phyloP scores from a whole-genome alignment of 176 grass and related monocot species.

The Oryza longistaminata region DNA sequence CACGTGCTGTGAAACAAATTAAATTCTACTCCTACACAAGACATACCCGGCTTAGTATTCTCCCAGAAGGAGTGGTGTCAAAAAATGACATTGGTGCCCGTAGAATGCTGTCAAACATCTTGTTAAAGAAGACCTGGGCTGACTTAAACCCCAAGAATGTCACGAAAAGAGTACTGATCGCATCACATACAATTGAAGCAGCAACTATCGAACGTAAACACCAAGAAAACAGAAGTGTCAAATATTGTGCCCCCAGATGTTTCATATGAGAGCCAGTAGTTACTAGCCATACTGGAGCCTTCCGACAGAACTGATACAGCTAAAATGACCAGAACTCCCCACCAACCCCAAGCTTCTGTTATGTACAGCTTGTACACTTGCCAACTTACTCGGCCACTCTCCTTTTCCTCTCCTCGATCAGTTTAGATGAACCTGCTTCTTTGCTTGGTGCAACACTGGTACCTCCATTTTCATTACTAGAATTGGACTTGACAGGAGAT shows the following conservation, averaged over 20 bases:
- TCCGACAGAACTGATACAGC: slow-evolving; percentile 55
- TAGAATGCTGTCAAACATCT: slow-evolving; percentile 85
- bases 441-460: slow-evolving; percentile 28
- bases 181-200: slow-evolving; percentile 52
- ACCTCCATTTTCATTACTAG: slow-evolving; percentile 12
- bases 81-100: slow-evolving; percentile 97
- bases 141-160: slow-evolving; percentile 74
- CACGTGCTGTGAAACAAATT: background rate
- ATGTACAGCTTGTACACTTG: slow-evolving; percentile 75
- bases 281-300: slow-evolving; percentile 68
- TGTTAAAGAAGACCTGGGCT: slow-evolving; percentile 71
- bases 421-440: slow-evolving; percentile 58
- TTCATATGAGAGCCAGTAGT: slow-evolving; percentile 94
- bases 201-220: slow-evolving; percentile 67
- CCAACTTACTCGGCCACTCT: slow-evolving; percentile 76
- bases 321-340: slow-evolving; percentile 51
- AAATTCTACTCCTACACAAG: slow-evolving; percentile 12
- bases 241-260: slow-evolving; percentile 62
- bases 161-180: slow-evolving; percentile 56
- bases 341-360: slow-evolving; percentile 90
- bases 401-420: slow-evolving; percentile 83
- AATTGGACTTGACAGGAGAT: slow-evolving; percentile 4
- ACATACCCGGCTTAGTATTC: slow-evolving; percentile 90
- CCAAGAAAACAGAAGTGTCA: slow-evolving; percentile 62
- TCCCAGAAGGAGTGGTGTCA: slow-evolving; percentile 94